Evolutionary conservation across 1,284 basidiomycete species (phyloP), one percentile per base, ranked within the genome.

Genomic region (Ustilago cynodontis): DNA sequence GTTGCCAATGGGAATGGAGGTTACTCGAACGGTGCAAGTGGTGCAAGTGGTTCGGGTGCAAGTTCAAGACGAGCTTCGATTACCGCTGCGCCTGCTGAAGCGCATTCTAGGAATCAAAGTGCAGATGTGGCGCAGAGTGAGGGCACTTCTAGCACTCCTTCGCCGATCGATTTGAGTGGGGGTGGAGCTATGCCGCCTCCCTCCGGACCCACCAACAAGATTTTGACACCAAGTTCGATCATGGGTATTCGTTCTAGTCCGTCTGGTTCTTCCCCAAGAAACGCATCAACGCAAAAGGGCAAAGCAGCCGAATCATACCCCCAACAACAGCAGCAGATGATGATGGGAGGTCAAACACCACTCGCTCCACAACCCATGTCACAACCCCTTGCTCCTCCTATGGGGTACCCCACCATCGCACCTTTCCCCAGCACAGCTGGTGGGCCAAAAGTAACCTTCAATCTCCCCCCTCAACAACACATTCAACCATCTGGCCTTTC

Each of bases 171-270:
- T 39, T 53, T 85, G 13, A 64, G 59, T 8, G 65, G 73, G 18
- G 62, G 57, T 16, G 67, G 64, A 9, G 53, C 62, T 7, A 81
- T 82, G 80, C 71, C 66, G n/a, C 79, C 77, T 14, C 76, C 82
- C 5, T 47, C 74, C 1, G 51, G 64, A 0, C 67, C 74, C 2
- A 57, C 65, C 14, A 63, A 65, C 37, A 83, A 81, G 64, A 81
- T 82, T 5, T 58, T 85, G 16, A 85, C 84, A 26, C 84, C 84
- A 0, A 77, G 80, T 7, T 73, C 81, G 3, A 73, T 85, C 51
- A 85, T 85, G 83, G 84, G 84, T 51, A 80, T 85, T 33, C 65
- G 74, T 20, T 63, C 58, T 10, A 65, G 60, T 28, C 64, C 67
- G 3, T 39, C 60, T n/a, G 54, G 51, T 35, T 53, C 26, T 20